Base-by-base conservation (phyloP, 768 basidiomycete genomes). In the Xerocomellus intermedius region DNA sequence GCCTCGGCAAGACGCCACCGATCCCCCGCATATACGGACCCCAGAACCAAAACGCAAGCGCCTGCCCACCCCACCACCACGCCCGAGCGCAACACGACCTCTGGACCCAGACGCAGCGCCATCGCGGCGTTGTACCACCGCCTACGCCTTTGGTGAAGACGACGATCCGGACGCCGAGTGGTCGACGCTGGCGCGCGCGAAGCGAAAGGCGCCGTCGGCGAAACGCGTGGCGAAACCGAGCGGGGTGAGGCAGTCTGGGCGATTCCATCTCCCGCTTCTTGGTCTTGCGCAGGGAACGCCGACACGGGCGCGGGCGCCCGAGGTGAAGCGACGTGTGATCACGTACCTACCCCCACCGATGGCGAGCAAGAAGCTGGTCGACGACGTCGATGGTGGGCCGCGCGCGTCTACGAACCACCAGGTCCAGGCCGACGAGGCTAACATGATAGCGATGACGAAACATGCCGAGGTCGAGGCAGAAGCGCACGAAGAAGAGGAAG, bases 301-400 rank as follows among this genome's bases (percentile, higher is more conserved):
- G 37, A 8, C 39, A 12, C 19, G 41, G 30, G 10, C 42, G 12
- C 49, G 17, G 8, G n/a, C 21, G 0, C 36, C 42, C 8, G 46
- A 50, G 9, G 50, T n/a, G 21, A 60, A 47, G 24, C 54, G 30
- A 19, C 69, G 69, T 4, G 61, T 71, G 8, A 64, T 71, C 42
- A 70, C 64, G 2, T 70, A 70, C 48, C 50, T 71, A 1, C 69
- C 69, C 2, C 69, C 69, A 5, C 68, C 66, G 8, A 65, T 43
- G 57, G 24, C 39, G 22, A 46, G 8, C 28, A 43, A 30, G 22
- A 44, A 54, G 2, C 39, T 10, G 12, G 52, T 22, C 37, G 17
- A 47, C 13, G 45, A 39, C 12, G 22, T 35, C 26, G 36, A 38
- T 10, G 6, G 16, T 24, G 35, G 35, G 50, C 16, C n/a, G 3